A percentile compares a stretch with the other conserved stretches of the same genome.
These are phyloP conservation scores for Pachysolen tannophilus DNA, from an alignment of 805 yeast genomes.

Conservation along the genomic window DNA sequence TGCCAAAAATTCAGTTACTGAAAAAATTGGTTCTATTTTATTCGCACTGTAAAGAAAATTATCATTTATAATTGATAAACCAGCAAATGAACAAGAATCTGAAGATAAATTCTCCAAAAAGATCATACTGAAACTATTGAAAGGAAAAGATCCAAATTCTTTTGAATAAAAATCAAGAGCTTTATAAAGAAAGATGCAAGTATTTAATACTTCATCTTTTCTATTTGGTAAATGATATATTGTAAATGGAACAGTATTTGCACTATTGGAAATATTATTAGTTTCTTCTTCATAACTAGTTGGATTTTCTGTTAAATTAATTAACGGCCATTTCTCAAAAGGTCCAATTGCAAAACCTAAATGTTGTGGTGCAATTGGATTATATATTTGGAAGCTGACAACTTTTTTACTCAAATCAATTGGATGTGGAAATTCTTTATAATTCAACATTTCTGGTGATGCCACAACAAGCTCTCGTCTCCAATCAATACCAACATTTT, in stretches of 20 bases:
- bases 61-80: slow-evolving; percentile 55
- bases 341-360: slow-evolving; percentile 94
- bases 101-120: slow-evolving; percentile 55
- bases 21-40: slow-evolving; percentile 70
- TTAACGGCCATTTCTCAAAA: slow-evolving; percentile 55
- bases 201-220: slow-evolving; percentile 49
- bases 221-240: slow-evolving; percentile 59
- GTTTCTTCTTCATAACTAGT: slow-evolving; percentile 27
- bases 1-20: slow-evolving; percentile 59
- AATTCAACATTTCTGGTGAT: slow-evolving; percentile 61
- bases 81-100: slow-evolving; percentile 60
- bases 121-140: slow-evolving; percentile 68
- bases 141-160: slow-evolving; percentile 92
- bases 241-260: slow-evolving; percentile 41
- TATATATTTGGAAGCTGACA: slow-evolving; percentile 63
- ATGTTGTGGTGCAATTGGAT: slow-evolving; percentile 90
- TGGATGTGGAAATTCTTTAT: slow-evolving; percentile 68
- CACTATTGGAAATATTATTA: slow-evolving; percentile 17
- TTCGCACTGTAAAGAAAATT: slow-evolving; percentile 62
- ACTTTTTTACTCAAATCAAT: slow-evolving; percentile 67
- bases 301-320: slow-evolving; percentile 29
- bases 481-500: slow-evolving; percentile 38
- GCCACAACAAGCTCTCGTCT: slow-evolving; percentile 52
- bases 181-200: slow-evolving; percentile 67
- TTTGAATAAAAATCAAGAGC: slow-evolving; percentile 79